Base-by-base conservation (phyloP, 768 basidiomycete genomes). In the Mycena rebaudengoi region DNA sequence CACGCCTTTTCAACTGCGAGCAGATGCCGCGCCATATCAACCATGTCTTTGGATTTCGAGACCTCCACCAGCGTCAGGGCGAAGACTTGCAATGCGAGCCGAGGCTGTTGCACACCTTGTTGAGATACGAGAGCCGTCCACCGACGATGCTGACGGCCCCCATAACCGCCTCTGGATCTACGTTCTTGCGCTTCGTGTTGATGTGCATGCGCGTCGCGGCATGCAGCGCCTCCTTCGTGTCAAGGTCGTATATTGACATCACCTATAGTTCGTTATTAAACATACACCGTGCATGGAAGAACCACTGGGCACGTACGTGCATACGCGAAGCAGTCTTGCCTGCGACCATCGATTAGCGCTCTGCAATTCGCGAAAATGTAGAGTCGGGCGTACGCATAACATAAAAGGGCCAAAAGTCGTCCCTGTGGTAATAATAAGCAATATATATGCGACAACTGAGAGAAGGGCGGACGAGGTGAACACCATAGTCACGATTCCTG, bases 331-430 rank as follows among this genome's bases (percentile, higher is more conserved):
- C 91, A 57, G 77, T 87, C 74, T 87, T 90, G 60, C 90, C 88
- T 91, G 71, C 67, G 62, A 32, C 43, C 14, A 62, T 62, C 45
- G 65, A 63, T 61, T 40, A 28, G 32, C 35, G n/a, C 39, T 44
- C 49, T 21, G 18, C 29, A 45, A 63, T 55, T 37, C 43, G 25
- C 39, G 44, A 46, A 20, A 54, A 48, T 23, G 49, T 14, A 57
- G 1, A 71, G 20, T 18, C 77, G 59, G 48, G 80, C 85, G 56
- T 75, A 87, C 88, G 83, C 83, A 92, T 83, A 5, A 85, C 77
- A 63, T 86, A 78, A 75, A 89, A 92, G 0, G 90, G 90, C 89
- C 91, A 95, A 74, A 91, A 93, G 72, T 95, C 93, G 70, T 96
- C 95, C 11, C 91, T 94, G 39, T 64, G 69, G 28, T n/a, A 65